Conservation (phyloP, 129 eudicot genomes). For the Centrapalus pauciflorus region DNA sequence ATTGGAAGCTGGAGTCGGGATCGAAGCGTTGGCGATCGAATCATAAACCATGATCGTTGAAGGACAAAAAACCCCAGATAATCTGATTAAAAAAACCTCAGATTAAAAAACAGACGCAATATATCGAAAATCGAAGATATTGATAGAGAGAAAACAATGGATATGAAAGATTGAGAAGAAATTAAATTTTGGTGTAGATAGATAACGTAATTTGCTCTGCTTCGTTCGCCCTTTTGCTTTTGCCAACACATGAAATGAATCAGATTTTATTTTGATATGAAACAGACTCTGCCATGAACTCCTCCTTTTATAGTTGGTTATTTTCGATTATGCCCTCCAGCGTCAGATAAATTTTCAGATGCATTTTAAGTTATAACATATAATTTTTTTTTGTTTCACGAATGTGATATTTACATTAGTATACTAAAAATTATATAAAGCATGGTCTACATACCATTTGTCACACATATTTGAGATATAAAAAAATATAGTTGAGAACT, state of each 20-base stretch:
- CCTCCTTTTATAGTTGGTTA: not conserved
- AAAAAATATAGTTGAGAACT: too few species aligned
- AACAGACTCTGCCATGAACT: conserved; percentile 9
- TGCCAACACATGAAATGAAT: conserved; percentile 23
- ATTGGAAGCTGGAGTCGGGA: conserved; percentile 42
- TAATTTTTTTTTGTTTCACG: too few species aligned
- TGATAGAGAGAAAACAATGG: conserved; percentile 1
- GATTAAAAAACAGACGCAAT: not conserved
- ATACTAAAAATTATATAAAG: too few species aligned
- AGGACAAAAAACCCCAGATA: conserved; percentile 24
- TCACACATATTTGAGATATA: too few species aligned
- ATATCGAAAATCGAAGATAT: not conserved
- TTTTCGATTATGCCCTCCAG: not conserved
- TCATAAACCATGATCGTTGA: conserved; percentile 48
- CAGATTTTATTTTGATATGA: too few species aligned
- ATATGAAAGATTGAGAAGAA: not conserved
- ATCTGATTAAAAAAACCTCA: not conserved
- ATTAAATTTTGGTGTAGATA: conserved; percentile 17
- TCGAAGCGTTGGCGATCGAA: conserved; percentile 46
- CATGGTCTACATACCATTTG: too few species aligned
- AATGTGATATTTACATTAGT: too few species aligned
- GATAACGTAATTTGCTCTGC: conserved; percentile 54
- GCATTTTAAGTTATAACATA: too few species aligned
- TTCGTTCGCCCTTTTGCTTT: conserved; percentile 30
- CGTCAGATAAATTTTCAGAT: not conserved